Percentiles rank a stretch among this genome's conserved stretches.
These are phyloP conservation scores for Dioscorea alata DNA, from an alignment of 106 monocot genomes.

Conservation along the genomic window DNA sequence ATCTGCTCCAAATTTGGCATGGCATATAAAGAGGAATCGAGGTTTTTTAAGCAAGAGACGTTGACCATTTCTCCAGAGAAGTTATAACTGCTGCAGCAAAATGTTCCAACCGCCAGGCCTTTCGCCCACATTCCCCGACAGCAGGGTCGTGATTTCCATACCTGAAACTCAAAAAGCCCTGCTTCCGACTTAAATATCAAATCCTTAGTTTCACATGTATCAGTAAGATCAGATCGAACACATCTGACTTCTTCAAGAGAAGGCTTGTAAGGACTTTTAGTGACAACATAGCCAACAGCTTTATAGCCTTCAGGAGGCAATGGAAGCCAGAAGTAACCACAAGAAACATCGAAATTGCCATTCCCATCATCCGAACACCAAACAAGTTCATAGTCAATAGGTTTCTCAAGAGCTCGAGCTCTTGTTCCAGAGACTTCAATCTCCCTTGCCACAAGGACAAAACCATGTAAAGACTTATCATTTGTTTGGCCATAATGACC, in stretches of 20 bases:
- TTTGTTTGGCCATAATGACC: slow-evolving; percentile 78
- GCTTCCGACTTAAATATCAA: slow-evolving; percentile 32
- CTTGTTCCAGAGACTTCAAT: neutral
- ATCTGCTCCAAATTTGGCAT: slow-evolving; percentile 94
- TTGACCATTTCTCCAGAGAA: slow-evolving; percentile 13
- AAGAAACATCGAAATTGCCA: slow-evolving; percentile 28
- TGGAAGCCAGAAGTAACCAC: slow-evolving; percentile 83
- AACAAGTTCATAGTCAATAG: slow-evolving; percentile 63
- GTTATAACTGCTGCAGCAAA: slow-evolving; percentile 44
- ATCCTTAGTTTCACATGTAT: slow-evolving; percentile 48
- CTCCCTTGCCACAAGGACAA: slow-evolving; percentile 74
- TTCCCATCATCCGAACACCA: slow-evolving; percentile 45
- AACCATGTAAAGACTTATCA: slow-evolving; percentile 58
- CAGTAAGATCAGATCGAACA: slow-evolving; percentile 74
- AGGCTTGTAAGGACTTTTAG: slow-evolving; percentile 53
- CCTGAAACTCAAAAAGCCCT: slow-evolving; percentile 13
- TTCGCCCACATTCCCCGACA: slow-evolving; percentile 58
- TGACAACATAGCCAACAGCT: slow-evolving; percentile 70
- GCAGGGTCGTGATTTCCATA: slow-evolving; percentile 61
- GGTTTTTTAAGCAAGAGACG: slow-evolving; percentile 71
- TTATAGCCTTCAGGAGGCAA: slow-evolving; percentile 63
- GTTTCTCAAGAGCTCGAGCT: slow-evolving; percentile 62
- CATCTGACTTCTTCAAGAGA: slow-evolving; percentile 75
- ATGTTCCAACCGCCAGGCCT: slow-evolving; percentile 68
- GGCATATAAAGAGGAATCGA: slow-evolving; percentile 42